Percentiles rank a stretch among this genome's conserved stretches.
Conservation (phyloP, 164 flowering plant species). For the Chloranthus sessilifolius region DNA sequence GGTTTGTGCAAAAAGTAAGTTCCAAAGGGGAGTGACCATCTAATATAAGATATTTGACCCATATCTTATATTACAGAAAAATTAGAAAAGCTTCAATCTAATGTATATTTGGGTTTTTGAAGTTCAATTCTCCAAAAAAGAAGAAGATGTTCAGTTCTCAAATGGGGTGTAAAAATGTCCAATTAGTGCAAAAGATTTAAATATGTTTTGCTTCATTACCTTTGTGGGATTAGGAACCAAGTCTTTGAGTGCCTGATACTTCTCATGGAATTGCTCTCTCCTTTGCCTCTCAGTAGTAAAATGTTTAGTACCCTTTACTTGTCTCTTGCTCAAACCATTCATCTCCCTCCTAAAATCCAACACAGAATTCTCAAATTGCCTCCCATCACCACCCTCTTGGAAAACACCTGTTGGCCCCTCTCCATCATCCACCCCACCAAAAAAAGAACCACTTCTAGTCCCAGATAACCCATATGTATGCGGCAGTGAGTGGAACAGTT, state of each 20-base stretch:
- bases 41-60: too few species aligned
- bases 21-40: too few species aligned
- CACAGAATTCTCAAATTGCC: conserved; percentile 41
- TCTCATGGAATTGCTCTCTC: conserved; percentile 62
- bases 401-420: conserved; percentile 28
- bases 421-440: conserved; percentile 46
- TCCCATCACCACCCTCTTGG: conserved; percentile 33
- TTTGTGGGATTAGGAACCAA: conserved; percentile 78
- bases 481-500: conserved; percentile 46
- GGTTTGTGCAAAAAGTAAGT: too few species aligned
- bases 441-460: conserved; percentile 30
- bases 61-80: too few species aligned
- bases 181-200: too few species aligned
- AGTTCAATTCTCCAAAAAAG: too few species aligned
- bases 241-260: conserved; percentile 41
- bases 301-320: conserved; percentile 36
- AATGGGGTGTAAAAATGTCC: too few species aligned
- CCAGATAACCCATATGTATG: conserved; percentile 32
- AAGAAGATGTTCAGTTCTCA: too few species aligned
- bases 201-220: too few species aligned
- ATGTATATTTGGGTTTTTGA: too few species aligned
- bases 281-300: conserved; percentile 74
- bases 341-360: conserved; percentile 52
- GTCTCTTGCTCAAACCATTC: conserved; percentile 15
- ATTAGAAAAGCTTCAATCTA: too few species aligned